These are phyloP conservation scores for Dorcoceras hygrometricum DNA, from an alignment of 257 asterid species.

Conservation along the genomic window DNA sequence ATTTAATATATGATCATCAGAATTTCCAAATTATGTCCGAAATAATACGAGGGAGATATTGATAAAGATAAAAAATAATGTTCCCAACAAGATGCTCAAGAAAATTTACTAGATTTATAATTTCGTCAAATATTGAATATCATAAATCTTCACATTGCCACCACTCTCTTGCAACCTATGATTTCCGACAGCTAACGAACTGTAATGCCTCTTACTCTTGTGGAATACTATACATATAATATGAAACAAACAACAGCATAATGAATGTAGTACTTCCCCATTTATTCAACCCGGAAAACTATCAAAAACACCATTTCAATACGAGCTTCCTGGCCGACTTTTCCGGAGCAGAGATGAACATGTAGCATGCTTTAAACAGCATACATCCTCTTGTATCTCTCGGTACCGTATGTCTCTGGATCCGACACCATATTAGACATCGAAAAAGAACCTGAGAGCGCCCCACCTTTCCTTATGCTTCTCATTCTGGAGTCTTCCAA, in stretches of 20 bases:
- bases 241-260: background rate
- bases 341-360: background rate
- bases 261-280: background rate
- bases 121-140: too few species aligned
- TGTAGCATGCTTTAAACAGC: constrained; percentile 45
- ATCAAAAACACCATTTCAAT: background rate
- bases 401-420: constrained; percentile 61
- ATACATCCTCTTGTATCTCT: constrained; percentile 73
- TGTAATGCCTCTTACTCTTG: background rate
- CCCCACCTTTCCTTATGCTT: constrained; percentile 47
- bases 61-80: too few species aligned
- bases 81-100: background rate
- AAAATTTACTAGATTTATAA: too few species aligned
- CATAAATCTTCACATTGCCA: background rate
- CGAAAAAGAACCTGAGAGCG: constrained; percentile 71
- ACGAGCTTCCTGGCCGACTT: background rate
- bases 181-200: background rate
- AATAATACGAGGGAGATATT: too few species aligned
- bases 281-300: background rate
- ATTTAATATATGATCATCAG: too few species aligned
- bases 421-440: constrained; percentile 60
- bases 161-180: background rate
- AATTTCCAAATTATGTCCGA: too few species aligned
- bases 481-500: constrained; percentile 82
- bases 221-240: background rate